A percentile compares a stretch with the other conserved stretches of the same genome.
Evolutionary conservation across 345 rosid genomes (phyloP).

Genomic region (Jatropha curcas): DNA sequence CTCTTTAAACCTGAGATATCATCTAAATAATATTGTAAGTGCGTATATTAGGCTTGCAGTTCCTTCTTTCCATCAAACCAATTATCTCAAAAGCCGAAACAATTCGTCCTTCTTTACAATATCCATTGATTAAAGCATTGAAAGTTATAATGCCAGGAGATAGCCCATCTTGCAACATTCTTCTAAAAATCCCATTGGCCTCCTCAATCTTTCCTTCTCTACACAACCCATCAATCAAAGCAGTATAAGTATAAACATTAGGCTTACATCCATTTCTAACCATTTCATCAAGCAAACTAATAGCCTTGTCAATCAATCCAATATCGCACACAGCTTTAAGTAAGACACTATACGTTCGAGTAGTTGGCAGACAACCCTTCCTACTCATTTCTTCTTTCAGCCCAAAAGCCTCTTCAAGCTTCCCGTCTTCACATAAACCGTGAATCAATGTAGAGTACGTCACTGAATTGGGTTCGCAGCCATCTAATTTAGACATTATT

Average conservation of each 20-base stretch:
- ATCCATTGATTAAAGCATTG: constrained; percentile 53
- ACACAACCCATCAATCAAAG: too few species aligned
- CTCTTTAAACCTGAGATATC: too few species aligned
- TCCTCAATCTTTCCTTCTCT: too few species aligned
- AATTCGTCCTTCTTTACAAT: constrained; percentile 45
- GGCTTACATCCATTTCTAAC: constrained; percentile 40
- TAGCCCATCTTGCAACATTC: constrained; percentile 38
- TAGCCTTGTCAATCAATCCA: constrained; percentile 42
- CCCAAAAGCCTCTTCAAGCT: constrained; percentile 46
- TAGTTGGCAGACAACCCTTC: constrained; percentile 47
- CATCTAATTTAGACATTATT: constrained; percentile 38
- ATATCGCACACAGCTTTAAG: constrained; percentile 46
- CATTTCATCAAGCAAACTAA: constrained; percentile 47
- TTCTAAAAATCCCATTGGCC: constrained; percentile 42
- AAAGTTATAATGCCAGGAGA: constrained; percentile 43
- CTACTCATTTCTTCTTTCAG: constrained; percentile 42
- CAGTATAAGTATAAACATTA: too few species aligned
- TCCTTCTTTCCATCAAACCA: constrained; percentile 45
- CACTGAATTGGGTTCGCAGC: constrained; percentile 46
- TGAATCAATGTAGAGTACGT: constrained; percentile 45
- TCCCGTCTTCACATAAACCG: constrained; percentile 44
- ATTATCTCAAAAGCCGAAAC: constrained; percentile 51
- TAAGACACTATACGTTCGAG: constrained; percentile 45
- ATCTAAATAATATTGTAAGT: constrained; percentile 33
- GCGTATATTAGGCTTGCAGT: constrained; percentile 47